Evolutionary conservation across 306 rosid genomes (phyloP).

Genomic region (Corylus avellana): DNA sequence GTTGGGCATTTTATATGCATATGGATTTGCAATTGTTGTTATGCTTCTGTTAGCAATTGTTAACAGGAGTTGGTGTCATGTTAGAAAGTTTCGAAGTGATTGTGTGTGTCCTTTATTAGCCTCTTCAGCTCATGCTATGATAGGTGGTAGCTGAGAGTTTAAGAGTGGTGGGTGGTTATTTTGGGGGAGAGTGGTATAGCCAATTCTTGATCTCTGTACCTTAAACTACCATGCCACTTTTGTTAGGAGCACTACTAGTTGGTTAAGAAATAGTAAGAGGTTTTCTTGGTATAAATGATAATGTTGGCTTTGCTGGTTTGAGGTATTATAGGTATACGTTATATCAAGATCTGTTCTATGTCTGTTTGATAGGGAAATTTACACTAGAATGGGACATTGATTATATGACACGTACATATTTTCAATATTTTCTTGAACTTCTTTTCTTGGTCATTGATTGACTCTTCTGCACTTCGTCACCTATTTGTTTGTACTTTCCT

Average conservation of each 20-base stretch:
- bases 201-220: not conserved
- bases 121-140: not conserved
- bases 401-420: not conserved
- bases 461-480: not conserved
- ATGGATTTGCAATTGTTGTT: not conserved
- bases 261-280: not conserved
- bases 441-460: not conserved
- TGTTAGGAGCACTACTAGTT: not conserved
- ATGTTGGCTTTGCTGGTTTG: not conserved
- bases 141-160: constrained; percentile 1
- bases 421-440: not conserved
- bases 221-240: not conserved
- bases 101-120: not conserved
- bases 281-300: not conserved
- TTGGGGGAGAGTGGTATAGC: not conserved
- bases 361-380: not conserved
- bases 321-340: not conserved
- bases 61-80: not conserved
- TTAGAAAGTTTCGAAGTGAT: not conserved
- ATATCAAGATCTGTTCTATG: not conserved
- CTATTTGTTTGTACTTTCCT: not conserved
- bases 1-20: not conserved
- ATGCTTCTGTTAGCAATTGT: not conserved
- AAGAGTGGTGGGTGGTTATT: not conserved
- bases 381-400: not conserved